Base-by-base conservation (phyloP, 1,139 yeast species). In the Candida neerlandica region DNA sequence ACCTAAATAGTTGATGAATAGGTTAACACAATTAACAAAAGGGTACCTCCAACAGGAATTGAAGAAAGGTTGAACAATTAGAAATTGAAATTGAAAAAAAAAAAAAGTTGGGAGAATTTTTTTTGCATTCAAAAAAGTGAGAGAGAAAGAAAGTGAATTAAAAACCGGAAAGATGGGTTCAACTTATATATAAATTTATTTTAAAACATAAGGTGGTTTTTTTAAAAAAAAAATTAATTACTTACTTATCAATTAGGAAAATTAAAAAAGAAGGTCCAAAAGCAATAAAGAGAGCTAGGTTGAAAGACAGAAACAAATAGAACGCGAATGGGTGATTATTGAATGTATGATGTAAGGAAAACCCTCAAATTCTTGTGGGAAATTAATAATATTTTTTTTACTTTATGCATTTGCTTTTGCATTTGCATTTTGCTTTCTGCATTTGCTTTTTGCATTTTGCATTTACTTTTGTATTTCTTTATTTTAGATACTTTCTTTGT, bases 301-400 rank as follows among this genome's bases (percentile, higher is more conserved):
- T n/a, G n/a, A n/a, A n/a, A n/a, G n/a, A n/a, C n/a, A n/a, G n/a
- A n/a, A n/a, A n/a, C n/a, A 19, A 37, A 4, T n/a, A 37, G 30
- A 37, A 37, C 27, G 41, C 12, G 29, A 21, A 37, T 37, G 18
- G 16, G 41, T 3, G 4, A 4, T 37, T 37, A n/a, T n/a, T 21
- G n/a, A 18, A 37, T 37, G 41, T 37, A 37, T 37, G 27, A 37
- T 37, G 41, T 37, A 37, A 7, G 41, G 26, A 37, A 37, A 37
- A 37, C 41, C 41, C 41, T 37, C 41, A 37, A 37, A 12, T 37
- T 12, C 41, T 21, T 37, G 30, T 21, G 18, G 41, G 30, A 37
- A 21, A 37, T 21, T 37, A 37, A 21, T 19, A 37, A 21, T 37
- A 11, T 19, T 18, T 16, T 34, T 34, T n/a, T 32, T 12, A 4